Base-by-base conservation (phyloP, 2,329 filamentous ascomycete species). In the Xylaria arbuscula region DNA sequence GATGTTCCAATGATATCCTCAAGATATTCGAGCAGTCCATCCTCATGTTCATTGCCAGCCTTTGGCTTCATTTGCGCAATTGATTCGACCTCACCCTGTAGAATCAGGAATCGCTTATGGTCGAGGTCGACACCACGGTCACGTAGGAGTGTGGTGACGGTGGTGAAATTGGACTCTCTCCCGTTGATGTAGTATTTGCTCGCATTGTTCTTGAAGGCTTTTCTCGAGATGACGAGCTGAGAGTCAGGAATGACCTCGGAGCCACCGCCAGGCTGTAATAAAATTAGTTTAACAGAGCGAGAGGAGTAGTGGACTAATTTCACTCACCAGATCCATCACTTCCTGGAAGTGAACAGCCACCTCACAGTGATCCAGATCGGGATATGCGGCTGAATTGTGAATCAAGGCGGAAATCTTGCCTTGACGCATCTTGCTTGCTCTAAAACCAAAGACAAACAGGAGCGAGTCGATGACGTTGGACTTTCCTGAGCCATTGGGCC, bases 31-130 rank as follows among this genome's bases (percentile, higher is more conserved):
- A 99, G 86, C 3, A 99, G 87, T 13, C 96, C 96, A 76, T 99
- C 96, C 69, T 99, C 96, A 77, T 98, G 95, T 79, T 99, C 96
- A 74, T 93, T 95, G 50, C 88, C 90, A 3, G 97, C 96, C 80
- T 99, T 99, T 19, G 97, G 87, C 81, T 99, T 99, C 96, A 99
- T 99, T 81, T 98, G 96, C 7, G 96, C 95, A 78, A 99, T 99
- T 0, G 95, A 98, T 80, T 99, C 96, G 67, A 99, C 96, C 79
- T 99, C 96, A 77, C 96, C 96, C 80, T 99, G 96, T 11, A 99
- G 84, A 77, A 99, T 99, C 62, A 99, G 83, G 82, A 99, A 99
- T 68, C 96, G 93, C 82, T 99, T 99, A 83, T 99, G 96, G 76
- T 99, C 96, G 24, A 99, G 86, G 82, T 99, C 96, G 17, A 99